Evolutionary conservation across 148 eudicot species (phyloP), one percentile per base, ranked within the genome.

Genomic region (Vaccinium myrtillus): DNA sequence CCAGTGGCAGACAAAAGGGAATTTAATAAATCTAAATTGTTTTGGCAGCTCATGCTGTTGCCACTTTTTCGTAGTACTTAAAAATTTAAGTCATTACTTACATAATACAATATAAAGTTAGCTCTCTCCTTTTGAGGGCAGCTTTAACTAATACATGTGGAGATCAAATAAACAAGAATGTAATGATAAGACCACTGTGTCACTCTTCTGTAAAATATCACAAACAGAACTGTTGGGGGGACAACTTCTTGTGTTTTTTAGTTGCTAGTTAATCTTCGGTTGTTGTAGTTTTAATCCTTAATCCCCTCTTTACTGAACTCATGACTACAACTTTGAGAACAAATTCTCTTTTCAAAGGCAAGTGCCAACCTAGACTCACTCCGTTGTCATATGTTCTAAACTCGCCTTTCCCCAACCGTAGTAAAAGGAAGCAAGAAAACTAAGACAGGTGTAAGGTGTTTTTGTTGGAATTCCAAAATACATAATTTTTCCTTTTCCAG

Each of bases 1-100:
- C 86, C 95, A 95, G 87, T 96, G 98, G 97, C 94, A 93, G 99
- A 94, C 99, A 96, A 77, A 82, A 49, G 48, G 32, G 65, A 50
- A 88, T 85, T 86, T 85, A 84, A 86, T 81, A 83, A 87, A 81
- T 85, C 71, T 77, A 82, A 83, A 81, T 25, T 75, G 63, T 80
- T 85, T 82, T 82, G 85, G 88, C 77, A 81, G 79, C 74, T 86
- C 80, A 76, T 89, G 88, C 76, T 67, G 59, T 73, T 82, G 76
- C 51, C 48, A 75, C 58, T 36, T 30, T 82, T 53, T 30, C 54
- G 51, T 69, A 70, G 2, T 82, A 69, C 74, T 63, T 63, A 10
- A n/a, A 63, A 16, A 16, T 56, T 63, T 23, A 63, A 63, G 70
- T 63, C 13, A 63, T 13, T 63, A 23, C 70, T 23, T n/a, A 9